Conservation (phyloP, 148 eudicot genomes). For the Heliosperma pusillum region DNA sequence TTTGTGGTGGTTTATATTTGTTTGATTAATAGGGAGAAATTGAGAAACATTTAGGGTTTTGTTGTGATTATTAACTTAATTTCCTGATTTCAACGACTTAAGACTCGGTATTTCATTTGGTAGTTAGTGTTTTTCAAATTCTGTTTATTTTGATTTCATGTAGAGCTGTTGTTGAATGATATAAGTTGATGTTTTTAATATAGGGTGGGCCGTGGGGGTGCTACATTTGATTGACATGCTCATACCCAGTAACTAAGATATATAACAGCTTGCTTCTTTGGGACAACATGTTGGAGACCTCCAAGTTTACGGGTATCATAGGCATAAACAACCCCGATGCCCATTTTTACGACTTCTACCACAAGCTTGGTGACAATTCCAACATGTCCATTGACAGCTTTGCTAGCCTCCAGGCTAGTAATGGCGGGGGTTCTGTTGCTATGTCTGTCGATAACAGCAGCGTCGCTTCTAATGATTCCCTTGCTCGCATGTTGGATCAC, state of each 20-base stretch:
- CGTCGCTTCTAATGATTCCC: constrained; percentile 87
- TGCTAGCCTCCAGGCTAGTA: constrained; percentile 69
- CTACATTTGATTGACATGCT: constrained; percentile 26
- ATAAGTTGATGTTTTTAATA: too few relatives aligned
- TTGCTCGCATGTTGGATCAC: constrained; percentile 73
- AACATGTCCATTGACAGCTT: constrained; percentile 84
- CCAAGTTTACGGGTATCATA: constrained; percentile 71
- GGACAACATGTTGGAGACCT: constrained; percentile 78
- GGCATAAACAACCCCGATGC: constrained; percentile 62
- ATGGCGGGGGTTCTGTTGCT: constrained; percentile 88
- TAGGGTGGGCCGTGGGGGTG: too few relatives aligned
- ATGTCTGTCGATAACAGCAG: constrained; percentile 94
- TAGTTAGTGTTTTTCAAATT: too few relatives aligned
- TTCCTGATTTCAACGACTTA: too few relatives aligned
- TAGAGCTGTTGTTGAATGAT: too few relatives aligned
- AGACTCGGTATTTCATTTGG: too few relatives aligned
- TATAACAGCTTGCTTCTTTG: constrained; percentile 24
- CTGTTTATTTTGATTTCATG: too few relatives aligned
- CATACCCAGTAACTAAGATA: constrained; percentile 38
- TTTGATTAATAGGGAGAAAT: not conserved
- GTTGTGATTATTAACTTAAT: too few relatives aligned
- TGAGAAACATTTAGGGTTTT: too few relatives aligned
- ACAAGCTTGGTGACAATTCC: constrained; percentile 79
- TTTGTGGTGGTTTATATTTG: not conserved
- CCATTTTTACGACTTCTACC: constrained; percentile 66